phyloP scores from a whole-genome alignment of 805 yeast species.

The Lachancea mirantina region DNA sequence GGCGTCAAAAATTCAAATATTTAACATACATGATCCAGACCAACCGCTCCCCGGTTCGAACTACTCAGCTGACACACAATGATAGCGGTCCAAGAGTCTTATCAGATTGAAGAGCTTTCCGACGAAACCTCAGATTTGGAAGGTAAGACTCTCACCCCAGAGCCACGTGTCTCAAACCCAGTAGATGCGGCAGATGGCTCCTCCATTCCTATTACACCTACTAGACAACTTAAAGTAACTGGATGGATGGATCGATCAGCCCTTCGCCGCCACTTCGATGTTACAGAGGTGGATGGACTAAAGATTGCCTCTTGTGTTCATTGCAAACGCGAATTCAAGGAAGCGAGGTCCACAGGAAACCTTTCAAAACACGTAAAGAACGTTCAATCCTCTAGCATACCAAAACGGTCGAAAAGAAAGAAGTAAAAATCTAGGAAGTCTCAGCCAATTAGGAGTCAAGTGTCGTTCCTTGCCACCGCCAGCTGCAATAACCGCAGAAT shows the following conservation, averaged over 20 bases:
- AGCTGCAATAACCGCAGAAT: background rate
- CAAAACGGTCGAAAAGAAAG: background rate
- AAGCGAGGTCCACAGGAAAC: slow-evolving; percentile 5
- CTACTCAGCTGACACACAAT: too few relatives aligned
- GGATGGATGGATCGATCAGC: slow-evolving; percentile 3
- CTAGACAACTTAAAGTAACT: too few relatives aligned
- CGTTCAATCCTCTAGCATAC: background rate
- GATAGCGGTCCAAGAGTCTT: too few relatives aligned
- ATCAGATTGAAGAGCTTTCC: too few relatives aligned
- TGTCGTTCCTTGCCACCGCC: slow-evolving; percentile 3
- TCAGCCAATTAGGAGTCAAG: background rate
- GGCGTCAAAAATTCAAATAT: slow-evolving; percentile 1
- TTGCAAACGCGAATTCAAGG: slow-evolving; percentile 1
- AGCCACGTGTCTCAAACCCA: too few relatives aligned
- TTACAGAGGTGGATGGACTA: background rate
- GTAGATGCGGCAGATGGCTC: too few relatives aligned
- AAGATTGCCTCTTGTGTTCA: slow-evolving; percentile 1
- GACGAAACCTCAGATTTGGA: too few relatives aligned
- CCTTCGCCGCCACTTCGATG: slow-evolving; percentile 1
- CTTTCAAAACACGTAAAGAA: slow-evolving; percentile 3
- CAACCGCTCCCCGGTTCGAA: background rate
- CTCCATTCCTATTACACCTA: too few relatives aligned
- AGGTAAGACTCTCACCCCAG: too few relatives aligned
- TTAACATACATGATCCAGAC: background rate
- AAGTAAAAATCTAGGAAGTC: too few relatives aligned